Evolutionary conservation across 2,329 filamentous ascomycete species (phyloP).

Genomic region (Fonsecaea erecta): DNA sequence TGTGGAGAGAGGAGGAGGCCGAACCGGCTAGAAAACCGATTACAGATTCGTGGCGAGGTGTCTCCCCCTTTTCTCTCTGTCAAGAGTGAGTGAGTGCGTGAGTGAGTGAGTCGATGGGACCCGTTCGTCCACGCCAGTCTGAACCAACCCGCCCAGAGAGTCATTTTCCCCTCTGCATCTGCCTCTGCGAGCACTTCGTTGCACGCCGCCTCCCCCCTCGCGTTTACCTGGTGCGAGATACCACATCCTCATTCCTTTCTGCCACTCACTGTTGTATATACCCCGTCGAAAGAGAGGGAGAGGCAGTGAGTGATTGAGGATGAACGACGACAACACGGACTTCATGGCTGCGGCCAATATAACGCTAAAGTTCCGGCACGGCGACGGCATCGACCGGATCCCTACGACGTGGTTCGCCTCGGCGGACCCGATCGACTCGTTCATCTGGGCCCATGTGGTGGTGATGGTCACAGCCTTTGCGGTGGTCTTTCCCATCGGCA

Average conservation of each 20-base stretch:
- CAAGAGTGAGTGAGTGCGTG: no score
- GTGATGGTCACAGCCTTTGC: not conserved
- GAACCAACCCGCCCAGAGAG: no score
- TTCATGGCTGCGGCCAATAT: not conserved
- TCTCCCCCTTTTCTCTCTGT: no score
- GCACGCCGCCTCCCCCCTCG: no score
- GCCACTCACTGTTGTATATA: not conserved
- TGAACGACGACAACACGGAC: not conserved
- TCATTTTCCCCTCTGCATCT: no score
- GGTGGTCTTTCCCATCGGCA: not conserved
- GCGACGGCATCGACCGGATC: not conserved
- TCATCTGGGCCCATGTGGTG: not conserved
- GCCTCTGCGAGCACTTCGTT: not conserved
- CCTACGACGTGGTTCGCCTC: not conserved
- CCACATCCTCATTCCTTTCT: not conserved
- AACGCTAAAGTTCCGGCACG: not conserved
- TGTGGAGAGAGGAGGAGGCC: no score
- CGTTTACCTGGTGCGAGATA: not conserved
- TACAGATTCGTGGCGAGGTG: no score
- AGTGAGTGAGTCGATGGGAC: no score
- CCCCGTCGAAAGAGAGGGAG: not conserved
- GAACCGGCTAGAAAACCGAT: no score
- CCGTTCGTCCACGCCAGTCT: no score
- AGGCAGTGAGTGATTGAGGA: not conserved
- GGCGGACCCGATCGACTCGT: not conserved